These are phyloP conservation scores for Dissophora ornata DNA, from an alignment of 192 early-diverging fungal genomes.

Conservation along the genomic window DNA sequence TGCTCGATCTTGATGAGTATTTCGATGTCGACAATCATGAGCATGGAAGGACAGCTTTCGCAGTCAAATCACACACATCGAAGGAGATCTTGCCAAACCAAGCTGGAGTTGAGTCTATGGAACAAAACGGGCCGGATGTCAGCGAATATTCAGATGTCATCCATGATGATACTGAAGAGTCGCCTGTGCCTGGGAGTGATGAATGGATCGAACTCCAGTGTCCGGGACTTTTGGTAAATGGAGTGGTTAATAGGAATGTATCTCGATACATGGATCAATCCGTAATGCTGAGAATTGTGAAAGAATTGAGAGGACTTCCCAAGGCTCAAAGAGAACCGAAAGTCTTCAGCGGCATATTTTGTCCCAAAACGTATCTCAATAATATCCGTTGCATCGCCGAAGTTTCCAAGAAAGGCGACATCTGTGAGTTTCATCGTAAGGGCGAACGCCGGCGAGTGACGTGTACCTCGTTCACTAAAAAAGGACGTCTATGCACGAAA, in stretches of 20 bases:
- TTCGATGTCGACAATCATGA: too few species aligned
- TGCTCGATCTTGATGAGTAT: too few species aligned
- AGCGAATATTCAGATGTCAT: too few species aligned
- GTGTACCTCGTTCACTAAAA: conserved; percentile 30
- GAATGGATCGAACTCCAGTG: conserved; percentile 11
- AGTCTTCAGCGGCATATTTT: conserved; percentile 22
- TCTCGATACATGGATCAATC: conserved; percentile 7
- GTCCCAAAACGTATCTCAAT: conserved; percentile 21
- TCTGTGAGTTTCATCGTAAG: conserved; percentile 28
- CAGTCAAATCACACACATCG: too few species aligned
- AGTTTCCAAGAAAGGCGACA: conserved; percentile 21
- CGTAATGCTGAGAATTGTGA: conserved; percentile 6
- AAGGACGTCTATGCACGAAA: conserved; percentile 17
- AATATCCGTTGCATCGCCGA: conserved; percentile 21
- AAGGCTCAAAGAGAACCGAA: conserved; percentile 25
- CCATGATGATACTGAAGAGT: too few species aligned
- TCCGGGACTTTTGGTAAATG: conserved; percentile 19
- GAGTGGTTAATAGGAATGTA: conserved; percentile 14
- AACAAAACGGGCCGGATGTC: too few species aligned
- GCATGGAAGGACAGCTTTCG: too few species aligned
- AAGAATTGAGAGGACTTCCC: conserved; percentile 15
- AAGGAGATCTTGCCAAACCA: too few species aligned
- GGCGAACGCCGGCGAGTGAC: conserved; percentile 16
- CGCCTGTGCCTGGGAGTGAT: conserved; percentile 20
- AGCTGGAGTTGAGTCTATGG: too few species aligned